Base-by-base conservation (phyloP, 805 yeast species). In the Candida berthetii region DNA sequence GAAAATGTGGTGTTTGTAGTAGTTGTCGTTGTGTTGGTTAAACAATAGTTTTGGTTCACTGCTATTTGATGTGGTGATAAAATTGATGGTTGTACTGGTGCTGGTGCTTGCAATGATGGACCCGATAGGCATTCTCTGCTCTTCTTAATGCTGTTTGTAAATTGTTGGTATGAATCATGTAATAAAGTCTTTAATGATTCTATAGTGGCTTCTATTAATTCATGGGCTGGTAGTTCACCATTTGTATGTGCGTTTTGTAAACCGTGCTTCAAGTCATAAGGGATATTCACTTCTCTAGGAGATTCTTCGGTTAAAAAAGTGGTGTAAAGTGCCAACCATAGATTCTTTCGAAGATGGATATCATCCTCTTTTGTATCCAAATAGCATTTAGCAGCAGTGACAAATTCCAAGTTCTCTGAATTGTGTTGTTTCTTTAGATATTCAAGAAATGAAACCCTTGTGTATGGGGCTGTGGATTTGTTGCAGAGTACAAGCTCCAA, bases 241-340 rank as follows among this genome's bases (percentile, higher is more conserved):
- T 27, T 25, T 3, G 44, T 41, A 22, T 41, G 47, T 24, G 41
- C 39, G 3, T 38, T 36, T 2, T 16, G 18, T 9, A 53, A 44
- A 15, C 45, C 45, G 15, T 39, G n/a, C 25, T 46, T 55, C 13
- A 50, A 36, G 7, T 53, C 57, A 33, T 50, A 52, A 11, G 58
- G 58, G n/a, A 55, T 50, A 41, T 55, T 54, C 8, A 55, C 52
- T 36, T 56, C 61, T 34, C 67, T 71, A 35, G 68, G 58, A 41
- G 70, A 68, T 35, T 56, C 59, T 39, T 60, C 65, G 13, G 66
- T 59, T 32, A 66, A 54, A 46, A 70, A 71, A 44, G 67, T 72
- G 49, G 65, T 66, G 48, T 67, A 50, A 16, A 55, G 46, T 40
- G 41, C 42, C 17, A 44, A 36, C 60, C 60, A 55, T 2, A 49